phyloP scores from a whole-genome alignment of 768 basidiomycete genomes.

The Naganishia kalamii region DNA sequence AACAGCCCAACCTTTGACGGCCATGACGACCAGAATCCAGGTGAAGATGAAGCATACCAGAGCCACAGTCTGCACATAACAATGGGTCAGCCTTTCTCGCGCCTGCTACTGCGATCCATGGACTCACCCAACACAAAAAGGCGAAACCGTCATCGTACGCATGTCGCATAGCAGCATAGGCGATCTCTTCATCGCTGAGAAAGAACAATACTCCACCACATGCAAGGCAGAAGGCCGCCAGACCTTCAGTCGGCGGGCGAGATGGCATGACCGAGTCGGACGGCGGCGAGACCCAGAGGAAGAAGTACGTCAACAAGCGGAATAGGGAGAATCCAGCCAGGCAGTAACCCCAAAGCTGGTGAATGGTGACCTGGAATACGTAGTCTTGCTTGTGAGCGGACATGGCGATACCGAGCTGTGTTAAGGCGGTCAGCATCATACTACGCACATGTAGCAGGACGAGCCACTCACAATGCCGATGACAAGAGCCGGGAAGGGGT shows the following conservation, averaged over 20 bases:
- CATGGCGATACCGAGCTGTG: slow-evolving; percentile 78
- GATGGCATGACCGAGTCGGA: slow-evolving; percentile 71
- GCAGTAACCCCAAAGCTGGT: slow-evolving; percentile 82
- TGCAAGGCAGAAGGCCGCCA: slow-evolving; percentile 78
- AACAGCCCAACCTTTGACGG: slow-evolving; percentile 66
- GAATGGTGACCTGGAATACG: slow-evolving; percentile 90
- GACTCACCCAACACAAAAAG: slow-evolving; percentile 43
- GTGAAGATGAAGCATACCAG: slow-evolving; percentile 78
- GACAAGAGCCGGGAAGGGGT: slow-evolving; percentile 85
- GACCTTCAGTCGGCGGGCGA: slow-evolving; percentile 84
- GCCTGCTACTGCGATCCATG: no score
- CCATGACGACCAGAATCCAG: slow-evolving; percentile 70
- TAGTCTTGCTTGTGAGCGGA: slow-evolving; percentile 83
- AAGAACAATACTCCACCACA: slow-evolving; percentile 86
- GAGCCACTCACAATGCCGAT: slow-evolving; percentile 60
- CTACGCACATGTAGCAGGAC: neutral
- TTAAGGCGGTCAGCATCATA: neutral
- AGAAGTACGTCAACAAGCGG: slow-evolving; percentile 85
- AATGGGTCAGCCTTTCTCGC: neutral
- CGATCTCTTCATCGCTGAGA: slow-evolving; percentile 80
- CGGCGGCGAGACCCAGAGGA: slow-evolving; percentile 82
- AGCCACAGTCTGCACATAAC: slow-evolving; percentile 62
- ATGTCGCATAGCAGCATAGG: slow-evolving; percentile 81
- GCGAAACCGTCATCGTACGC: slow-evolving; percentile 64
- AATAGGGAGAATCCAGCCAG: slow-evolving; percentile 70